phyloP scores from a whole-genome alignment of 2,329 filamentous ascomycete genomes.

The Colletotrichum filicis region DNA sequence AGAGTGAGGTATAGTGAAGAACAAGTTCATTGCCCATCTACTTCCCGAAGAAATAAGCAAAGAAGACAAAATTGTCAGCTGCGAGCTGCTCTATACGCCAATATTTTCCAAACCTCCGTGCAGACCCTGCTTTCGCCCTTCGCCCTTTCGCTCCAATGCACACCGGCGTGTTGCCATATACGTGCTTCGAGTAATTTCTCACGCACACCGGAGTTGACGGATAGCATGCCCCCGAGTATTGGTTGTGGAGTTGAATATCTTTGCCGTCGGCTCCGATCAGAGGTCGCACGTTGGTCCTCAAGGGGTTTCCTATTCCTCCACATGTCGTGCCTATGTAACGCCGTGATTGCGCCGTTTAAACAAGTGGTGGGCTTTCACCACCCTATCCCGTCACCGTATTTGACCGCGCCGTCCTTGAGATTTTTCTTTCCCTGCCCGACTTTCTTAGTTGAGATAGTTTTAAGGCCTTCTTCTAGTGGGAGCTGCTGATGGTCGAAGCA shows the following conservation, averaged over 20 bases:
- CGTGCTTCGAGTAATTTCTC: neutral
- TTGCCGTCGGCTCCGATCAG: constrained; percentile 13
- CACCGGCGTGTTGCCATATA: neutral
- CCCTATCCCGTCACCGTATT: neutral
- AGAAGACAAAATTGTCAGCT: constrained; percentile 3
- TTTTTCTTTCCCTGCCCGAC: neutral
- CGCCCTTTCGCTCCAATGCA: neutral
- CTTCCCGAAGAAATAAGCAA: constrained; percentile 8
- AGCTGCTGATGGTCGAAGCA: constrained; percentile 40
- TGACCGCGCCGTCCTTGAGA: neutral
- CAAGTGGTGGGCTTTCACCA: neutral
- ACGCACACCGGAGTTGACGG: neutral
- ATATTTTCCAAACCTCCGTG: constrained; percentile 1
- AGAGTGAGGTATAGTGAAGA: neutral
- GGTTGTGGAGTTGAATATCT: neutral
- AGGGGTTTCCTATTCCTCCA: neutral
- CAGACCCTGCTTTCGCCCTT: neutral
- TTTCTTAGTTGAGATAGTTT: neutral
- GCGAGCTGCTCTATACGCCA: constrained; percentile 3
- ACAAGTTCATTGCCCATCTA: neutral
- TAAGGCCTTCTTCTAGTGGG: neutral
- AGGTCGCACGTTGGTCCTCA: neutral
- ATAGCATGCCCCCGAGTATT: neutral
- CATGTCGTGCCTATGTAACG: neutral
- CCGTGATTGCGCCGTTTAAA: constrained; percentile 14